A percentile compares a stretch with the other conserved stretches of the same genome.
phyloP scores from a whole-genome alignment of 2,329 filamentous ascomycete species.

The Penicillium sp. region DNA sequence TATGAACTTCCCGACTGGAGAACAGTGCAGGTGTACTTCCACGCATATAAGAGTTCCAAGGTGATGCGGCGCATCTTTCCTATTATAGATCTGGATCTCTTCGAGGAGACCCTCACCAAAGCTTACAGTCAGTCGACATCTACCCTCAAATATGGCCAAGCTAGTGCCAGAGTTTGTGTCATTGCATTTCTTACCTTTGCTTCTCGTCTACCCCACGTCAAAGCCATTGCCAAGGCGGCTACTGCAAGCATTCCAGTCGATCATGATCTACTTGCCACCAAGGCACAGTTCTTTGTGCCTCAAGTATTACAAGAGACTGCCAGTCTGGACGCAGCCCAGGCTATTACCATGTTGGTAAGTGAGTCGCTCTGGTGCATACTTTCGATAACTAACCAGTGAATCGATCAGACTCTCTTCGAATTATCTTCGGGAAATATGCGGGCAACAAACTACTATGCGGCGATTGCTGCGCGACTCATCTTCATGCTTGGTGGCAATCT shows the following conservation, averaged over 20 bases:
- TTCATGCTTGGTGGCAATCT: conserved; percentile 51
- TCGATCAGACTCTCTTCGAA: conserved; percentile 45
- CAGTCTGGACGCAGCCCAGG: conserved; percentile 47
- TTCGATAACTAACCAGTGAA: neutral
- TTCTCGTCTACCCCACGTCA: conserved; percentile 24
- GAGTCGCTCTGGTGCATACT: neutral
- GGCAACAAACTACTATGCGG: conserved; percentile 45
- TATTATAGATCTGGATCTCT: conserved; percentile 48
- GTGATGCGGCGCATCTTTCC: conserved; percentile 50
- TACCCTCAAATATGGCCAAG: conserved; percentile 22
- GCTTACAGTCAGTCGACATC: conserved; percentile 42
- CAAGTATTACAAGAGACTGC: conserved; percentile 45
- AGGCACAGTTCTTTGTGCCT: conserved; percentile 45
- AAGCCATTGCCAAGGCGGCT: neutral
- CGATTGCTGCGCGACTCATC: conserved; percentile 49
- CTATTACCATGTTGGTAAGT: conserved; percentile 51
- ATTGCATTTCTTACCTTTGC: conserved; percentile 49
- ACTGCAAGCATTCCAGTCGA: conserved; percentile 31
- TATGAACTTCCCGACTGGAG: conserved; percentile 39
- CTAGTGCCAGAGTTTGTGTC: conserved; percentile 48
- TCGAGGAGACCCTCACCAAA: conserved; percentile 44
- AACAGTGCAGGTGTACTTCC: conserved; percentile 33
- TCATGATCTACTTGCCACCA: conserved; percentile 41
- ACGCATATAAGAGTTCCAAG: conserved; percentile 31
- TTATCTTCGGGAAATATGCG: conserved; percentile 50